These are phyloP conservation scores for Neurospora sp. DNA, from an alignment of 495 filamentous ascomycete genomes.

Conservation along the genomic window DNA sequence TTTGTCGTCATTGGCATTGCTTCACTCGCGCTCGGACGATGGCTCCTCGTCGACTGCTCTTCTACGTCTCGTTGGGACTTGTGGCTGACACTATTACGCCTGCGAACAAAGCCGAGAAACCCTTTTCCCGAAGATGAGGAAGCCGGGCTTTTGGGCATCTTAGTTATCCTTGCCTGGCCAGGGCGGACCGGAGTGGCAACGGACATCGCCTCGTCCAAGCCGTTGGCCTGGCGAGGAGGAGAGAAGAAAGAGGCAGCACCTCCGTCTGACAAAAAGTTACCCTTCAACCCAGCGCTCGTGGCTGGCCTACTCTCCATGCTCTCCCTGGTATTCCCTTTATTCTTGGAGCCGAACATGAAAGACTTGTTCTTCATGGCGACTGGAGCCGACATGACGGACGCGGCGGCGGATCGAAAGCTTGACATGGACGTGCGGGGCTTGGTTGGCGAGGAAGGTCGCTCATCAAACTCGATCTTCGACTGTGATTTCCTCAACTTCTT, in stretches of 20 bases:
- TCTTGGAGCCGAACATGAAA: not conserved
- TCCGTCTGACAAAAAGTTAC: not conserved
- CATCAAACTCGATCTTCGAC: not conserved
- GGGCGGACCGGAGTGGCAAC: not conserved
- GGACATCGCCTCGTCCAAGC: not conserved
- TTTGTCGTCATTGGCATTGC: not conserved
- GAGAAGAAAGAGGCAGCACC: not conserved
- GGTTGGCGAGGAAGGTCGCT: not conserved
- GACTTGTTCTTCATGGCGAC: not conserved
- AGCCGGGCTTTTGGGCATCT: not conserved
- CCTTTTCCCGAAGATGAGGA: not conserved
- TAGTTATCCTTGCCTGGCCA: not conserved
- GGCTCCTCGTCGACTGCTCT: not conserved
- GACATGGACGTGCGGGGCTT: constrained; percentile 8
- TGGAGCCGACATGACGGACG: not conserved
- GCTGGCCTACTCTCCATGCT: not conserved
- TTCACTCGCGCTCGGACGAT: constrained; percentile 1
- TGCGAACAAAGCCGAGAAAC: not conserved
- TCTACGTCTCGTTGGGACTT: not conserved
- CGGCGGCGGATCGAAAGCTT: not conserved
- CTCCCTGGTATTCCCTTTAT: not conserved
- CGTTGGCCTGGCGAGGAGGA: not conserved
- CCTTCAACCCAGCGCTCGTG: not conserved
- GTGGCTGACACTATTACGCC: not conserved
- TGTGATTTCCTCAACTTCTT: constrained; percentile 26